Base-by-base conservation (phyloP, 1,284 basidiomycete species). In the Vanrija humicola region DNA sequence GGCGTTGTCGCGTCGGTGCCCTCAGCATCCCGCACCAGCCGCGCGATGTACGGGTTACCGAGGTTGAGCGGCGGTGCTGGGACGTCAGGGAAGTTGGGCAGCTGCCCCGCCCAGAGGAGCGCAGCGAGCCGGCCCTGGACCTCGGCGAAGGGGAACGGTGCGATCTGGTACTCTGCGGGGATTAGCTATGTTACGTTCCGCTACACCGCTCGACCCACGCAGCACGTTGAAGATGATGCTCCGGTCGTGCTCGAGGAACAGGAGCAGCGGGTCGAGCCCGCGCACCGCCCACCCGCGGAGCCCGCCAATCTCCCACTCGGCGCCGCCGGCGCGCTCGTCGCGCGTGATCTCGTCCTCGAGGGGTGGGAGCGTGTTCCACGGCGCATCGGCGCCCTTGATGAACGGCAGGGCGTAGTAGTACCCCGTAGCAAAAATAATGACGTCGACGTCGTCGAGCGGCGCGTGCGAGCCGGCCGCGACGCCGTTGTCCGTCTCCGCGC, bases 251-350 rank as follows among this genome's bases (percentile, higher is more conserved):
- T 46, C 16, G 23, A 46, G 44, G 23, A 46, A 46, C 10, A 46
- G 49, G 51, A 71, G 54, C 43, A 69, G 28, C 52, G 70, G 66
- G 50, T 74, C 70, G 26, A 76, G 59, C 6, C 67, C 61, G 16
- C 66, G 64, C 52, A 76, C 63, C 10, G 64, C 62, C 47, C 73
- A 63, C 1, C 75, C 69, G 23, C 69, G 63, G 25, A 76, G 12
- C 3, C 75, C 75, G 15, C 72, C 72, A 5, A 56, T 58, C 49
- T 69, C 64, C 38, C 55, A 53, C 19, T 53, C 28, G 12, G 59
- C 58, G 23, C 67, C 60, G 15, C 53, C 58, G 19, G 53, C 43
- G 46, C 64, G 43, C 45, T 61, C 64, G 6, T 23, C 59, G 7
- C 47, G 15, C 6, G 26, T 46, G 6, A 68, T 54, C 25, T 52